These are phyloP conservation scores for Xylaria palmicola DNA, from an alignment of 495 filamentous ascomycete species.

Conservation along the genomic window DNA sequence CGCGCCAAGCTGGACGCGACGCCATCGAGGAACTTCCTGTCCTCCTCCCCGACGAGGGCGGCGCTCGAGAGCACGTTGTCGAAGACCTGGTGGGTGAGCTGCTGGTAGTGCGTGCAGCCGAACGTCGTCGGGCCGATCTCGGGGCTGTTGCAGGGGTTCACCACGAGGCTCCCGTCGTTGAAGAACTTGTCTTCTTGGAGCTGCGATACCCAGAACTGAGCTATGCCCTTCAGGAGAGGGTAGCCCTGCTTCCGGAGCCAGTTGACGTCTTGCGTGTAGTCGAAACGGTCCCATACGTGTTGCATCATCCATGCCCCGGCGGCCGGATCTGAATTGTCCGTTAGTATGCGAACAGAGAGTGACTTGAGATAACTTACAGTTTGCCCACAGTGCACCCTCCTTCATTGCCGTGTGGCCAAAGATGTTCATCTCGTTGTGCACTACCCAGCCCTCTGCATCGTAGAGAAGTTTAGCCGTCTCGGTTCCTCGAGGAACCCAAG, in stretches of 20 bases:
- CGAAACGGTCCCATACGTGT: conserved; percentile 49
- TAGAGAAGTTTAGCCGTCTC: conserved; percentile 52
- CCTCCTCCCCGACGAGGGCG: conserved; percentile 19
- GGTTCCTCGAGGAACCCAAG: conserved; percentile 49
- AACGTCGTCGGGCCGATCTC: conserved; percentile 55
- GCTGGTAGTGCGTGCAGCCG: conserved; percentile 51
- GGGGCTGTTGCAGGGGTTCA: conserved; percentile 52
- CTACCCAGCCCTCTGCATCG: conserved; percentile 48
- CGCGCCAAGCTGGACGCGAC: conserved; percentile 28
- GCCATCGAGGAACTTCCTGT: conserved; percentile 27
- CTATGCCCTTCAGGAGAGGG: conserved; percentile 47
- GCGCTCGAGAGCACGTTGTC: conserved; percentile 33
- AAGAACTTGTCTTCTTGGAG: conserved; percentile 44
- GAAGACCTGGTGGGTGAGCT: conserved; percentile 46
- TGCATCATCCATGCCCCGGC: conserved; percentile 52
- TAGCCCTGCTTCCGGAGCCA: conserved; percentile 45
- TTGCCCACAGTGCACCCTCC: conserved; percentile 35
- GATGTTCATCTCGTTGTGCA: conserved; percentile 31
- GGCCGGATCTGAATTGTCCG: conserved; percentile 37
- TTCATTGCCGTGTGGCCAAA: conserved; percentile 53
- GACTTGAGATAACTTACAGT: conserved; percentile 2
- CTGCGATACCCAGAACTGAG: conserved; percentile 48
- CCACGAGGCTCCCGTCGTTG: conserved; percentile 51
- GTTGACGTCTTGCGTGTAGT: conserved; percentile 43
- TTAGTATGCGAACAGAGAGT: background rate